Conservation (phyloP, 176 grass and related monocot species). For the Zea mays region Zm-B73-REFERENCE-NAM-5.0 NC_050097.1:162494501-162495000, state of each 20-base stretch:
- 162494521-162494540: conserved; percentile 35
- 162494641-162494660: conserved; percentile 15
- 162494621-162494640: background rate
- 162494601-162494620: conserved; percentile 9
- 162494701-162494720: background rate
- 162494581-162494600: conserved; percentile 16
- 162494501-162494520: conserved; percentile 23
- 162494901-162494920: no score
- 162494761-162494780: no score
- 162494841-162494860: no score
- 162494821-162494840: no score
- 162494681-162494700: background rate
- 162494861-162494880: no score
- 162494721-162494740: background rate
- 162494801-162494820: no score
- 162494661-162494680: background rate
- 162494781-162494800: no score
- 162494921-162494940: no score
- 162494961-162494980: no score
- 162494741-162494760: background rate
- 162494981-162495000: no score
- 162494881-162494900: no score
- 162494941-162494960: no score
- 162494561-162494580: conserved; percentile 3
- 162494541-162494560: background rate